Percentiles rank a stretch among this genome's conserved stretches.
These are phyloP conservation scores for Acanthamoeba castellanii DNA, from an alignment of 208 protist genomes.

Conservation along the genomic window DNA sequence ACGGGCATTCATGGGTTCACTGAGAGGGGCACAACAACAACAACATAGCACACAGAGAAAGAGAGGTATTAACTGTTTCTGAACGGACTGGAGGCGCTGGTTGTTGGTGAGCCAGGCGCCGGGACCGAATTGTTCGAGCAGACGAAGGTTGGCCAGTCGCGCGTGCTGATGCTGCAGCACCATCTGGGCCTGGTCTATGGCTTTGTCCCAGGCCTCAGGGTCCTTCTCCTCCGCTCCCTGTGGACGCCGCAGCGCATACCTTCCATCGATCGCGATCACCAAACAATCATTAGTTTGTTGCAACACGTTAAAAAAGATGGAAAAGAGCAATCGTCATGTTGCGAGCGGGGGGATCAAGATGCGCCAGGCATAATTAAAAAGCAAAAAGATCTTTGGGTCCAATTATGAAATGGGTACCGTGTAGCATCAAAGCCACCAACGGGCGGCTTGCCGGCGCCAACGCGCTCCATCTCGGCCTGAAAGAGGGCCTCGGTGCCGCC, in stretches of 20 bases:
- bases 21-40: too few relatives aligned
- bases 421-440: slow-evolving; percentile 45
- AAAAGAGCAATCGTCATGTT: too few relatives aligned
- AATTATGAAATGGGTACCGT: background rate
- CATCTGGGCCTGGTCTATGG: slow-evolving; percentile 8
- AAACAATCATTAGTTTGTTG: background rate
- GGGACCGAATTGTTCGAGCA: slow-evolving; percentile 45
- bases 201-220: slow-evolving; percentile 16
- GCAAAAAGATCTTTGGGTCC: too few relatives aligned
- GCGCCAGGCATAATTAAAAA: too few relatives aligned
- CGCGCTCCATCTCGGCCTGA: slow-evolving; percentile 5
- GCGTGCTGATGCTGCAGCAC: slow-evolving; percentile 58
- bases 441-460: slow-evolving; percentile 31
- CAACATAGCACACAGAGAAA: background rate
- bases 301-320: too few relatives aligned
- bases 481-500: slow-evolving; percentile 22
- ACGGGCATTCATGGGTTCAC: too few relatives aligned
- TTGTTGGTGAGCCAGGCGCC: slow-evolving; percentile 36
- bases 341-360: too few relatives aligned
- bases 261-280: background rate
- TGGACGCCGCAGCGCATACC: slow-evolving; percentile 15
- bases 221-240: slow-evolving; percentile 38
- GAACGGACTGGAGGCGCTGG: background rate
- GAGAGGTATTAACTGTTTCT: background rate
- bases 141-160: slow-evolving; percentile 33